These are phyloP conservation scores for Rhododendron ovatum DNA, from an alignment of 148 eudicot genomes.

Conservation along the genomic window DNA sequence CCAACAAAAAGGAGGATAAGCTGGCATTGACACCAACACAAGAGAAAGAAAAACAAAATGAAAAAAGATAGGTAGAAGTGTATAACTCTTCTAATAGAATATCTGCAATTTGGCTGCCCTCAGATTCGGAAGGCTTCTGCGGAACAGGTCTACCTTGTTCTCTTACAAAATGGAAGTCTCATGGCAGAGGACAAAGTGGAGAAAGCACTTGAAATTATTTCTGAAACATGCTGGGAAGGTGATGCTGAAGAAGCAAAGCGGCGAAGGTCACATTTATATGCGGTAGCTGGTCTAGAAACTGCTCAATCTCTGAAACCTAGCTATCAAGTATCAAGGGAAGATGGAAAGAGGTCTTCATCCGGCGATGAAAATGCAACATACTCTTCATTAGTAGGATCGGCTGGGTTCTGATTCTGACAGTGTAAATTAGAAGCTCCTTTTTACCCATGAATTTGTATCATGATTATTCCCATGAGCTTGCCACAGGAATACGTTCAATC, in stretches of 20 bases:
- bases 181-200: constrained; percentile 55
- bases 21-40: not conserved
- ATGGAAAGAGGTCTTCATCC: constrained; percentile 18
- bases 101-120: not conserved
- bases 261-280: constrained; percentile 44
- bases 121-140: constrained; percentile 90
- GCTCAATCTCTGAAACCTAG: constrained; percentile 28
- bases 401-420: constrained; percentile 52
- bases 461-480: not conserved
- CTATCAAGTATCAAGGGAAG: constrained; percentile 24
- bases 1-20: not conserved
- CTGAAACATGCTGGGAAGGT: constrained; percentile 94
- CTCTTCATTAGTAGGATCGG: constrained; percentile 78
- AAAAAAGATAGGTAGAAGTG: not conserved
- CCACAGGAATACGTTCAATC: not conserved
- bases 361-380: constrained; percentile 83
- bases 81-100: not conserved
- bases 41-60: not conserved
- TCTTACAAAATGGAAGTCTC: constrained; percentile 64
- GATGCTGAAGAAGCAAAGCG: constrained; percentile 65
- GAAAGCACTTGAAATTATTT: constrained; percentile 73
- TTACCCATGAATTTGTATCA: not conserved
- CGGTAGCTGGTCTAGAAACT: constrained; percentile 52
- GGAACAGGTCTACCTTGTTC: constrained; percentile 86
- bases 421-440: not conserved